Evolutionary conservation across 2,329 filamentous ascomycete genomes (phyloP).

Genomic region (Ceratocystis eucalypticola): DNA sequence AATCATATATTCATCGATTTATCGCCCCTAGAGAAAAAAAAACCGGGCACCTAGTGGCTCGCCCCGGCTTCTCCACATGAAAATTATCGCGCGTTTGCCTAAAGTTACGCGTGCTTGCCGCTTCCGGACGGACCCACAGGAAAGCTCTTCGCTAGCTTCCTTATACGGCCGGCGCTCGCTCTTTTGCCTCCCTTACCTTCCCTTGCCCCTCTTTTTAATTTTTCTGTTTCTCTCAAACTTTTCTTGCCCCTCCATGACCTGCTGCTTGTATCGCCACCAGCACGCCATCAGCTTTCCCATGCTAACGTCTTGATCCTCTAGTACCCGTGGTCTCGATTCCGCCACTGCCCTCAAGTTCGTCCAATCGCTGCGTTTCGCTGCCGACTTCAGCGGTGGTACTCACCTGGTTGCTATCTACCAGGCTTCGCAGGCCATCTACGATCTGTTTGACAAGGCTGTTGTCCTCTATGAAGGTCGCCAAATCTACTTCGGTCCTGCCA

Average conservation of each 20-base stretch:
- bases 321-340: constrained; percentile 58
- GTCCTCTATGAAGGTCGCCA: constrained; percentile 65
- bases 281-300: background rate
- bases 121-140: background rate
- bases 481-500: constrained; percentile 59
- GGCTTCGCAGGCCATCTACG: constrained; percentile 54
- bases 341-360: constrained; percentile 63
- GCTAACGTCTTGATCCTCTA: constrained; percentile 19
- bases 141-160: background rate
- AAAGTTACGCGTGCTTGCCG: background rate
- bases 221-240: background rate
- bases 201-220: background rate
- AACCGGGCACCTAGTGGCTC: background rate
- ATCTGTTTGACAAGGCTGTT: constrained; percentile 60
- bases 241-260: background rate
- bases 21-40: background rate
- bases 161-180: background rate
- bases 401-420: constrained; percentile 60
- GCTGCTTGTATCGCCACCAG: too few species aligned
- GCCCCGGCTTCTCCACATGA: background rate
- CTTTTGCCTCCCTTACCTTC: background rate
- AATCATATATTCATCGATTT: background rate
- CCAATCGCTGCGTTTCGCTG: constrained; percentile 48
- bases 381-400: constrained; percentile 49
- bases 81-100: background rate